Evolutionary conservation across 1,284 basidiomycete species (phyloP).

Genomic region (Limonomyces culmigenus): DNA sequence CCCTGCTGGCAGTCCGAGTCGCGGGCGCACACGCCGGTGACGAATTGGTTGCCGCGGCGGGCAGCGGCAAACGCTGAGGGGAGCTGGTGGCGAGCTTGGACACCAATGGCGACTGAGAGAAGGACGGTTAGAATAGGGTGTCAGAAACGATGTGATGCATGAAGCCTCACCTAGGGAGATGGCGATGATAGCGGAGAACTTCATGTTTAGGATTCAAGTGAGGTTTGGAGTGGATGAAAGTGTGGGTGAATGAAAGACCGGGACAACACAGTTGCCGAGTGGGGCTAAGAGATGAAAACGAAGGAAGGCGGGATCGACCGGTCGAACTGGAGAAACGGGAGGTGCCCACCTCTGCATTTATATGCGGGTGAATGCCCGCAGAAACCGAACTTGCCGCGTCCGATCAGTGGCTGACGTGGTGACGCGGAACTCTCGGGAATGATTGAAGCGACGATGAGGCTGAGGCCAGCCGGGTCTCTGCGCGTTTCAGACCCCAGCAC

Average conservation of each 20-base stretch:
- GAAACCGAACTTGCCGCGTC: too few relatives aligned
- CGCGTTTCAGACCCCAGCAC: too few relatives aligned
- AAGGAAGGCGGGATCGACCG: too few relatives aligned
- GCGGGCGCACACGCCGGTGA: conserved; percentile 1
- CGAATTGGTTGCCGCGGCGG: conserved; percentile 1
- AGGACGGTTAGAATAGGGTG: background rate
- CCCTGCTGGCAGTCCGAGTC: conserved; percentile 1
- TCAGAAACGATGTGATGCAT: background rate
- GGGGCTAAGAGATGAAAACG: too few relatives aligned
- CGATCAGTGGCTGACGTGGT: too few relatives aligned
- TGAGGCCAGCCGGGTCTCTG: too few relatives aligned
- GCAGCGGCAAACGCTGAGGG: background rate
- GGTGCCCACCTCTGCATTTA: too few relatives aligned
- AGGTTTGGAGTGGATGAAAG: background rate
- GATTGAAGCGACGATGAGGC: too few relatives aligned
- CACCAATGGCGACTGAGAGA: background rate
- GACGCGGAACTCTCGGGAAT: too few relatives aligned
- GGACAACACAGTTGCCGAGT: too few relatives aligned
- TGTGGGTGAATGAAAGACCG: background rate
- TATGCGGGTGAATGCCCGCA: too few relatives aligned
- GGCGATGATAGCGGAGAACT: background rate
- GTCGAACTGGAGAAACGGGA: too few relatives aligned
- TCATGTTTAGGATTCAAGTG: background rate
- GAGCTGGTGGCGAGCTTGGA: background rate
- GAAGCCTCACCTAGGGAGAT: background rate